Conservation (phyloP, 1,284 basidiomycete genomes). For the Leccinum variabile region DNA sequence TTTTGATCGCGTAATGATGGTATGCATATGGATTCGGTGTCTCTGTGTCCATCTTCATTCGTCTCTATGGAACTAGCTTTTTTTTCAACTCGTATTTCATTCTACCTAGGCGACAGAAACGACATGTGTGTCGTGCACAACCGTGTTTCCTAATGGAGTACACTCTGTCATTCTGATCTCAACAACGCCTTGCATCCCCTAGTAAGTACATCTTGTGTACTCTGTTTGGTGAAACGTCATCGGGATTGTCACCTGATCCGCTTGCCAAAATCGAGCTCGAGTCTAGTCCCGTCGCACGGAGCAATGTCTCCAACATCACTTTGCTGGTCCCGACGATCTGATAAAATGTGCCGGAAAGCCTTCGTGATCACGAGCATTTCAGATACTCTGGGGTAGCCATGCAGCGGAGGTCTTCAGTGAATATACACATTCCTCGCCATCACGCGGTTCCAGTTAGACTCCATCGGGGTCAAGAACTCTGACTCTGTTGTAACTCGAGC, state of each 20-base stretch:
- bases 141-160: neutral
- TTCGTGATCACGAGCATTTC: neutral
- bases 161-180: neutral
- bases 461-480: neutral
- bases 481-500: neutral
- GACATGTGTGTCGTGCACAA: neutral
- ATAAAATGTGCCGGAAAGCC: neutral
- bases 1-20: neutral
- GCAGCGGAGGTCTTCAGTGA: neutral
- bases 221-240: neutral
- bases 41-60: neutral
- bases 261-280: neutral
- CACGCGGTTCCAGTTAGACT: neutral
- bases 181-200: neutral
- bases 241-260: slow-evolving; percentile 1
- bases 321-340: slow-evolving; percentile 4
- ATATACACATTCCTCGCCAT: neutral
- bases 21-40: neutral
- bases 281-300: neutral
- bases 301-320: neutral
- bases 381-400: neutral
- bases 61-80: neutral
- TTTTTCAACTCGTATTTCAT: neutral
- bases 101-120: neutral
- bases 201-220: neutral